Conservation (phyloP, 2,329 filamentous ascomycete genomes). For the Paradendryphiella salina region DNA sequence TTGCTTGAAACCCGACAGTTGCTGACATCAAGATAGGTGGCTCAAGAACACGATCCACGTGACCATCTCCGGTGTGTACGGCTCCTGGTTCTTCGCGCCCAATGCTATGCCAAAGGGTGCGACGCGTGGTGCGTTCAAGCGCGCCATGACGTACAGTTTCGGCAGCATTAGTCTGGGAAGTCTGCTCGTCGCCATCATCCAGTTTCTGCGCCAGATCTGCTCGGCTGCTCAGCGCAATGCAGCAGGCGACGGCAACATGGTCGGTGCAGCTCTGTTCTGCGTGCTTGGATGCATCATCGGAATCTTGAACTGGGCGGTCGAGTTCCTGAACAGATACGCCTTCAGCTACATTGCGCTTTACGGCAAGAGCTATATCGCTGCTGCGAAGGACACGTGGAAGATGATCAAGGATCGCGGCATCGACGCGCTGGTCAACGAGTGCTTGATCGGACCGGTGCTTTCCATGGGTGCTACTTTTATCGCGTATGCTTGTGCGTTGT, state of each 20-base stretch:
- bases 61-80: conserved; percentile 85
- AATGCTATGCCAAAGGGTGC: conserved; percentile 72
- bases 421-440: conserved; percentile 87
- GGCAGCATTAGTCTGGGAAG: conserved; percentile 88
- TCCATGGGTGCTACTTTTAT: conserved; percentile 82
- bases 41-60: conserved; percentile 92
- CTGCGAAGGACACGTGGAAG: conserved; percentile 86
- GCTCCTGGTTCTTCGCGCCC: conserved; percentile 86
- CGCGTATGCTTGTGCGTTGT: conserved; percentile 76
- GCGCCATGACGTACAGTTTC: conserved; percentile 87
- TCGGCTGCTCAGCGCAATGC: conserved; percentile 73
- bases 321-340: conserved; percentile 89
- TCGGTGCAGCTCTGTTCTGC: conserved; percentile 71
- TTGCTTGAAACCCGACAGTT: conserved; percentile 50
- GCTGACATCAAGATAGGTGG: conserved; percentile 55
- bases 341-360: conserved; percentile 93
- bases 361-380: conserved; percentile 81
- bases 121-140: conserved; percentile 79
- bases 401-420: conserved; percentile 93
- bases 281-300: conserved; percentile 75
- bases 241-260: conserved; percentile 67
- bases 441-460: conserved; percentile 65
- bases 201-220: conserved; percentile 79
- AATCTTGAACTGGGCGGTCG: conserved; percentile 80
- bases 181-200: conserved; percentile 82